Percentiles rank a stretch among this genome's conserved stretches.
These are phyloP conservation scores for Leptoxyphium fumago DNA, from an alignment of 2,329 filamentous ascomycete genomes.

Conservation along the genomic window DNA sequence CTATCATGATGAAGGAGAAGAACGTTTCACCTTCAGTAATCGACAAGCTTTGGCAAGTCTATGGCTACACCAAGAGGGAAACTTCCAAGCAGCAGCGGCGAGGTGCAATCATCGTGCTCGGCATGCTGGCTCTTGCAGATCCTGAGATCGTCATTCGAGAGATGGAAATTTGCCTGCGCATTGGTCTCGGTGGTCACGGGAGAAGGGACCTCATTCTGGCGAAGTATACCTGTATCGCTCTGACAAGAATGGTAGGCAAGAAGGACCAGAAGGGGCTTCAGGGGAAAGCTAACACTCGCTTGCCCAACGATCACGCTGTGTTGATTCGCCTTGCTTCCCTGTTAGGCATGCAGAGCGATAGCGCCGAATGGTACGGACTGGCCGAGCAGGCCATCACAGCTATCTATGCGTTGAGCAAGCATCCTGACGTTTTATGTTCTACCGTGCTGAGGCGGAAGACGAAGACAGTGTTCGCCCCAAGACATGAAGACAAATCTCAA, in stretches of 20 bases:
- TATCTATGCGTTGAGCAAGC: slow-evolving; percentile 85
- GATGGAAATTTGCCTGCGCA: slow-evolving; percentile 85
- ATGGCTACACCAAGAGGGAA: slow-evolving; percentile 82
- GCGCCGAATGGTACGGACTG: slow-evolving; percentile 85
- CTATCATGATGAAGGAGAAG: slow-evolving; percentile 93
- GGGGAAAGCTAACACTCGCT: slow-evolving; percentile 51
- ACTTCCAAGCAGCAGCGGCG: slow-evolving; percentile 83
- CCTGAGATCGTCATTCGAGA: slow-evolving; percentile 88
- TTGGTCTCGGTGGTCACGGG: slow-evolving; percentile 70
- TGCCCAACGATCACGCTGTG: slow-evolving; percentile 86
- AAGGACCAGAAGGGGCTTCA: slow-evolving; percentile 62
- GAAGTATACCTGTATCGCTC: slow-evolving; percentile 87
- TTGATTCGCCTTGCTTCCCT: slow-evolving; percentile 68
- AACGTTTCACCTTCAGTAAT: slow-evolving; percentile 76
- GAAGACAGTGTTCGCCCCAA: slow-evolving; percentile 56
- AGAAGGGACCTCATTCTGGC: slow-evolving; percentile 73
- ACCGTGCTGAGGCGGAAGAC: slow-evolving; percentile 82
- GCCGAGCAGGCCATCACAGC: slow-evolving; percentile 93
- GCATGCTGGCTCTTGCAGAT: slow-evolving; percentile 88
- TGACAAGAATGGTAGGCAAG: slow-evolving; percentile 76
- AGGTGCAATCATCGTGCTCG: slow-evolving; percentile 87
- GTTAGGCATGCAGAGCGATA: slow-evolving; percentile 71
- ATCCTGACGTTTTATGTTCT: slow-evolving; percentile 85
- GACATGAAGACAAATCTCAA: slow-evolving; percentile 27
- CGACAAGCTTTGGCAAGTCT: slow-evolving; percentile 92